Percentiles rank a stretch among this genome's conserved stretches.
Conservation (phyloP, 1,284 basidiomycete genomes). For the Naganishia sp. region DNA sequence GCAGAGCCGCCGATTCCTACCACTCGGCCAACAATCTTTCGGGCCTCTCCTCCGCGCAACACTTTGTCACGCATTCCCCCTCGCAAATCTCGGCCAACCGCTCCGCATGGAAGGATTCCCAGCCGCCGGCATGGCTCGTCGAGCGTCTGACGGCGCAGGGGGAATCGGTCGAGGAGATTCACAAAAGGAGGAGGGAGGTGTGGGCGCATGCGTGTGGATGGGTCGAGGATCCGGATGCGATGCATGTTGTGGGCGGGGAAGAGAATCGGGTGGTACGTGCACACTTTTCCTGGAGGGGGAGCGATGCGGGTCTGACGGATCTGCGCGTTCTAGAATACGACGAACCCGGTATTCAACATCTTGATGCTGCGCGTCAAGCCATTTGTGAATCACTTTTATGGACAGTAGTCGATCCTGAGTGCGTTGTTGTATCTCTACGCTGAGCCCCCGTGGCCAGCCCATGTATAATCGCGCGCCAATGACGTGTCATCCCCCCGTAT, state of each 20-base stretch:
- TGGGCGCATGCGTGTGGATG: slow-evolving; percentile 69
- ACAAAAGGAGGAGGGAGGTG: slow-evolving; percentile 59
- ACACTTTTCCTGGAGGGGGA: not conserved
- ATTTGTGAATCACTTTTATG: slow-evolving; percentile 76
- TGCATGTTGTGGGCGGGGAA: slow-evolving; percentile 65
- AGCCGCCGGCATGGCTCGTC: slow-evolving; percentile 12
- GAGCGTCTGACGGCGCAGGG: slow-evolving; percentile 3
- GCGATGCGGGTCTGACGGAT: not conserved
- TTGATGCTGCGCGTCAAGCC: slow-evolving; percentile 71
- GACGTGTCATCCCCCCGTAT: slow-evolving; percentile 10
- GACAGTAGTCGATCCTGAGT: slow-evolving; percentile 54
- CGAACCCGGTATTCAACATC: slow-evolving; percentile 83
- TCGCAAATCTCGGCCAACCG: slow-evolving; percentile 56
- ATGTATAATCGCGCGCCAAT: not conserved
- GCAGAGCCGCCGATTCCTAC: slow-evolving; percentile 76
- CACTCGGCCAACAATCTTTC: slow-evolving; percentile 89
- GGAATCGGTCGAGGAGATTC: slow-evolving; percentile 46
- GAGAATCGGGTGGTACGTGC: slow-evolving; percentile 69
- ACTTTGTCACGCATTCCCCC: slow-evolving; percentile 63
- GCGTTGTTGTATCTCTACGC: not conserved
- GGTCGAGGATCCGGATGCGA: slow-evolving; percentile 67
- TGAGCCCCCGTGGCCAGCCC: too few species aligned
- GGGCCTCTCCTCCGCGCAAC: slow-evolving; percentile 84
- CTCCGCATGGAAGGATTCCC: slow-evolving; percentile 29
- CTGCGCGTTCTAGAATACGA: slow-evolving; percentile 67